Conservation (phyloP, 176 grass and related monocot species). For the Poa annua region DNA sequence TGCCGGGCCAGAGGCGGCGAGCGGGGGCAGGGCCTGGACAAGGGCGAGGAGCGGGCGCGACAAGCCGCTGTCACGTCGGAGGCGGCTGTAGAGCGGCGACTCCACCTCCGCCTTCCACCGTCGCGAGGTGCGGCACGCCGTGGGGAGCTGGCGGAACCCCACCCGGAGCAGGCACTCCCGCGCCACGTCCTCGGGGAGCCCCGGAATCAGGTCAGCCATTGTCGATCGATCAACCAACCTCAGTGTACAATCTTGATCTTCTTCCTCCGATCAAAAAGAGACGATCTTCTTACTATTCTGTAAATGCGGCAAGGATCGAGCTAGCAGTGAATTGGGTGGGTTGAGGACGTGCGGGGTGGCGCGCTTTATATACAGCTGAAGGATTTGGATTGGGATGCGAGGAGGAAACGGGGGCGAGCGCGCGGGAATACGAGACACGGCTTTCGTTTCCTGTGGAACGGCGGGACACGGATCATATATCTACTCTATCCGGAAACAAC, state of each 20-base stretch:
- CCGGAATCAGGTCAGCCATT: constrained; percentile 71
- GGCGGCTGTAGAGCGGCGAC: constrained; percentile 53
- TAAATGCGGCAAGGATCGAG: not conserved
- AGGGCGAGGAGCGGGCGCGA: constrained; percentile 41
- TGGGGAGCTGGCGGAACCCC: constrained; percentile 54
- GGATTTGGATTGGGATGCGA: not conserved
- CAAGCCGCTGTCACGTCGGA: constrained; percentile 48
- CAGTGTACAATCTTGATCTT: not conserved
- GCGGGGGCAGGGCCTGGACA: constrained; percentile 40
- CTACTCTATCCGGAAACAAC: not conserved
- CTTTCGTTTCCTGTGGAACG: not conserved
- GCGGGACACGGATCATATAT: not conserved
- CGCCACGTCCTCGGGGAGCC: constrained; percentile 73
- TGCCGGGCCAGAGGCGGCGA: constrained; percentile 38
- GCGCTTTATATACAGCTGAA: not conserved
- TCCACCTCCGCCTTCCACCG: constrained; percentile 70
- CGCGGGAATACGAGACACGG: not conserved
- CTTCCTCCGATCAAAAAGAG: not conserved
- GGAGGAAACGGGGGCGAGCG: not conserved
- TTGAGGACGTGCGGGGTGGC: not conserved
- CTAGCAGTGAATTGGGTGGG: not conserved
- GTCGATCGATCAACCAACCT: not conserved
- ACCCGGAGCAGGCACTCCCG: constrained; percentile 76
- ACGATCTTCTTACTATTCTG: not conserved
- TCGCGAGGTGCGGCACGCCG: constrained; percentile 53